Evolutionary conservation across 1,284 basidiomycete species (phyloP), one percentile per base, ranked within the genome.

Genomic region (Rugosomyces carneus): DNA sequence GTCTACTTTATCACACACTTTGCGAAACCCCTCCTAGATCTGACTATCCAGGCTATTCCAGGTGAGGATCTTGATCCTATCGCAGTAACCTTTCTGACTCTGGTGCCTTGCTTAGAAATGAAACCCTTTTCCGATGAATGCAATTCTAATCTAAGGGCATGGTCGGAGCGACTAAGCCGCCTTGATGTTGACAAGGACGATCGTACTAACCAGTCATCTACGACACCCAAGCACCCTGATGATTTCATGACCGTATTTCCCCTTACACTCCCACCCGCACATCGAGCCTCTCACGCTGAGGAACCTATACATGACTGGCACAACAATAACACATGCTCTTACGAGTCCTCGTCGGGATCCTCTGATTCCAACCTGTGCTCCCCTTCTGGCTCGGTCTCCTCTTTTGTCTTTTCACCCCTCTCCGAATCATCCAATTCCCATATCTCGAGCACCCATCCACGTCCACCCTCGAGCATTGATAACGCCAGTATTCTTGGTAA

Each of bases 1-100:
- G 81, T 96, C n/a, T 90, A 83, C 55, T 97, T 97, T 64, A 89
- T 93, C 56, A 79, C 76, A 47, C 71, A 76, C 2, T 96, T 91
- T 61, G 87, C 84, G 26, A 79, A 80, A 55, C 93, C 93, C 0
- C 71, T 97, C 15, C 81, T 95, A 50, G 79, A 88, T 54, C 70
- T 89, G 19, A 81, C 85, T 4, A 75, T 82, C 1, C 69, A 72
- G 41, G 84, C 80, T 8, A 72, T 95, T 42, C 88, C 90, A 39
- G 80, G 88, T 89, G 54, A 50, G 75, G 68, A 24, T n/a, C 18
- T 13, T 43, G 13, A 38, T 34, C 41, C 18, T 35, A 20, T 40
- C 20, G 11, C 19, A 37, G 16, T n/a, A n/a, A n/a, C 26, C 41
- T 23, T 13, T n/a, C 21, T 27, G 7, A 36, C 29, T 13, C 7